phyloP scores from a whole-genome alignment of 1,284 basidiomycete species.

The Wolfiporia cocos region DNA sequence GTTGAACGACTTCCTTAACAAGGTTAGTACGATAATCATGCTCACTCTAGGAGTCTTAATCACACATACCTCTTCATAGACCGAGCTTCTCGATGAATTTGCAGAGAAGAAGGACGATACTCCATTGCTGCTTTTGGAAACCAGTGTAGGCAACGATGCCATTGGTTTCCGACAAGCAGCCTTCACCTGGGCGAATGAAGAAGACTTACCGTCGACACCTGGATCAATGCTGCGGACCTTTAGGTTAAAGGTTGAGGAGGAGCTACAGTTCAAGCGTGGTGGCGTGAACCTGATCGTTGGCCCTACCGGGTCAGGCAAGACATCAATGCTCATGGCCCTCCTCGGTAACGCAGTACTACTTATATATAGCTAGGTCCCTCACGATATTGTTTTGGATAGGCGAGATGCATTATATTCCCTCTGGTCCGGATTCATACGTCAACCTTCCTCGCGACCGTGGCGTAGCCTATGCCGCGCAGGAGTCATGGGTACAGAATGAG shows the following conservation, averaged over 20 bases:
- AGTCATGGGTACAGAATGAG: conserved; percentile 37
- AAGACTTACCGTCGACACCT: conserved; percentile 11
- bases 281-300: conserved; percentile 58
- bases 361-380: conserved; percentile 12
- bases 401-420: conserved; percentile 51
- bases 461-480: conserved; percentile 68
- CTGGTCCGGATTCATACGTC: conserved; percentile 48
- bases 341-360: conserved; percentile 33
- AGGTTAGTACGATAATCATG: too few relatives aligned
- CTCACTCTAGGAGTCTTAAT: too few relatives aligned
- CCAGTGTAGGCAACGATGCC: conserved; percentile 15
- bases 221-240: conserved; percentile 30
- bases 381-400: conserved; percentile 24
- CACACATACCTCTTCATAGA: too few relatives aligned
- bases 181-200: conserved; percentile 32
- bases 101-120: conserved; percentile 8
- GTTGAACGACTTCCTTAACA: conserved; percentile 38
- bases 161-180: conserved; percentile 34
- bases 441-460: conserved; percentile 56
- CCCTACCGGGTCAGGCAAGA: conserved; percentile 47
- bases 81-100: conserved; percentile 45
- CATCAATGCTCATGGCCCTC: conserved; percentile 44
- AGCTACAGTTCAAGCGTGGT: conserved; percentile 50
- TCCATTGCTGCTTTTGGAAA: conserved; percentile 8
- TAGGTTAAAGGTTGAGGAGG: conserved; percentile 40